These are phyloP conservation scores for Malus sylvestris DNA, from an alignment of 306 rosid species.

Conservation along the genomic window DNA sequence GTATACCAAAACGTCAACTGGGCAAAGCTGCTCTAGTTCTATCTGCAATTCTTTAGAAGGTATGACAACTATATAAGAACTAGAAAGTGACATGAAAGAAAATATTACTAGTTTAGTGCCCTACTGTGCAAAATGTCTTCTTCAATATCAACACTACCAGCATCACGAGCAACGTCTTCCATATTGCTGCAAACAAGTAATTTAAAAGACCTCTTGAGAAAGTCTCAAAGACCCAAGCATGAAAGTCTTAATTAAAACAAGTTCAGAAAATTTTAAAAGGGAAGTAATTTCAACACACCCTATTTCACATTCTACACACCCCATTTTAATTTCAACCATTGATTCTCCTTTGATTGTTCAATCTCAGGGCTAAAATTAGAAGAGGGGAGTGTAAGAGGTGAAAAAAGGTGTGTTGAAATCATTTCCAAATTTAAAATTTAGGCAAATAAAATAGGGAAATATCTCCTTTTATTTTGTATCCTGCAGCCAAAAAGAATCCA, in stretches of 20 bases:
- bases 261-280: no score
- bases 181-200: conserved; percentile 63
- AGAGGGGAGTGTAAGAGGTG: no score
- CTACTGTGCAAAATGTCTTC: conserved; percentile 75
- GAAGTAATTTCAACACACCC: no score
- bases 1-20: conserved; percentile 46
- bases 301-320: no score
- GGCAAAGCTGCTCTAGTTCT: conserved; percentile 70
- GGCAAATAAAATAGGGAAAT: neutral
- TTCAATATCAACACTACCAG: conserved; percentile 84
- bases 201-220: neutral
- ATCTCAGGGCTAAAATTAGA: no score
- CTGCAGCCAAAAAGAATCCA: neutral
- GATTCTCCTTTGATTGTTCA: no score
- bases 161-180: conserved; percentile 88
- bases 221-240: neutral
- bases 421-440: neutral
- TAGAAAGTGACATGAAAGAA: conserved; percentile 12
- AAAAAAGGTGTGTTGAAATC: no score
- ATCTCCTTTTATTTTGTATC: neutral
- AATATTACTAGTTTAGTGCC: conserved; percentile 30
- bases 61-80: conserved; percentile 22
- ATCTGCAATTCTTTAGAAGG: conserved; percentile 53
- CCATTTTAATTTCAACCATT: no score
- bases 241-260: no score